Evolutionary conservation across 345 rosid species (phyloP).

Genomic region (Fremontodendron californicum): DNA sequence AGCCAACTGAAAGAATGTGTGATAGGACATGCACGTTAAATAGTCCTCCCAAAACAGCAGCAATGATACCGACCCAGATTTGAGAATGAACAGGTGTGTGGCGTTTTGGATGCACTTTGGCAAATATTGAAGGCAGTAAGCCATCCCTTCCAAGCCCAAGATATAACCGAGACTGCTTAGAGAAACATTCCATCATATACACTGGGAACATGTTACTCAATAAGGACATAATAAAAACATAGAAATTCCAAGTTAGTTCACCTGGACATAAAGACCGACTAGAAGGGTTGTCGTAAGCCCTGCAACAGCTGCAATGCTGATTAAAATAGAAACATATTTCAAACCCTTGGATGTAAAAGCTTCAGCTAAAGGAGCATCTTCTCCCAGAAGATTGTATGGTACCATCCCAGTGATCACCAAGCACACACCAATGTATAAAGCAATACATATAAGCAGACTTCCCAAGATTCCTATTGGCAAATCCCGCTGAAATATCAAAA

Average conservation of each 20-base stretch:
- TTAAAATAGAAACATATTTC: slow-evolving; percentile 71
- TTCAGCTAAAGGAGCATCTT: slow-evolving; percentile 88
- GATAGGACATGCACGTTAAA: slow-evolving; percentile 78
- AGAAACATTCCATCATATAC: slow-evolving; percentile 26
- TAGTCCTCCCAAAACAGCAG: slow-evolving; percentile 70
- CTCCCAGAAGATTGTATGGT: slow-evolving; percentile 66
- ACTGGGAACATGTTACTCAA: slow-evolving; percentile 8
- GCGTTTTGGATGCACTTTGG: slow-evolving; percentile 73
- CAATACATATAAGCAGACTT: slow-evolving; percentile 75
- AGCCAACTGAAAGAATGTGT: slow-evolving; percentile 93
- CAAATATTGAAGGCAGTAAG: slow-evolving; percentile 78
- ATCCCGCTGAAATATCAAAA: slow-evolving; percentile 59
- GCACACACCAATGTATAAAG: slow-evolving; percentile 76
- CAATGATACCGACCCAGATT: slow-evolving; percentile 90
- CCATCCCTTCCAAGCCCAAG: slow-evolving; percentile 97
- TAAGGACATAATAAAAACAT: slow-evolving; percentile 10
- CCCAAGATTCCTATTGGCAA: slow-evolving; percentile 87
- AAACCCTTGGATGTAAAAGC: slow-evolving; percentile 84
- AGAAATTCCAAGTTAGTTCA: slow-evolving; percentile 24
- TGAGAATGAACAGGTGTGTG: slow-evolving; percentile 92
- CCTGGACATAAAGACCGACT: slow-evolving; percentile 99
- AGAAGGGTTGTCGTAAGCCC: slow-evolving; percentile 93
- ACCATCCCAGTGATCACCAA: slow-evolving; percentile 97
- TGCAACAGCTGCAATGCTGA: slow-evolving; percentile 91
- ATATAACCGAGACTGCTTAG: slow-evolving; percentile 79